Base-by-base conservation (phyloP, 371 early-diverging fungal genomes). In the Catenaria anguillulae region DNA sequence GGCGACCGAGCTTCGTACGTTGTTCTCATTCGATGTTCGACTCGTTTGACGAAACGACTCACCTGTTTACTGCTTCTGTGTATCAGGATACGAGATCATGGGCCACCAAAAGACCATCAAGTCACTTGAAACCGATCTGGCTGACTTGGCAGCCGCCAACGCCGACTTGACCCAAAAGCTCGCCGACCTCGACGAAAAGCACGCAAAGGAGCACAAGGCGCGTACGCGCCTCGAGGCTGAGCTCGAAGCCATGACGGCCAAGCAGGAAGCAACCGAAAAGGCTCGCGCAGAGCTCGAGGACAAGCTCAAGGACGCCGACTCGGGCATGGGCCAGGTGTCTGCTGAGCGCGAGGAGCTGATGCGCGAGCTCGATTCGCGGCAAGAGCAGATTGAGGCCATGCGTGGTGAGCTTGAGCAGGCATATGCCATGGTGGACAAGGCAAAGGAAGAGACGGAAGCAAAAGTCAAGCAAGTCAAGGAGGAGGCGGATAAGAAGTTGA, bases 61-160 rank as follows among this genome's bases (percentile, higher is more conserved):
- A n/a, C n/a, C n/a, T 4, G 37, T 13, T 13, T 37, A 8, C 8
- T 13, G 37, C 8, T 4, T 8, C 37, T 4, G 37, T 8, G 13
- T 4, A 37, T 4, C 29, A 50, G 43, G 43, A 1, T 58, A 58
- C 42, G 58, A 58, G 31, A 36, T 58, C 13, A 58, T 58, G 58
- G 58, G 58, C 58, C 42, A 40, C 36, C 33, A 58, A 12, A 58
- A 58, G 34, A 40, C 58, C 24, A 42, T 58, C 58, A 33, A 58
- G 43, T 58, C 58, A 15, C 42, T 58, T 15, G 43, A 36, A 21
- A 2, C 26, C 10, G 26, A 55, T 3, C 19, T 43, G 19, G 45
- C 45, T 12, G 52, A 26, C 29, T 6, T 29, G 29, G 15, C 26
- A 26, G 26, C 26, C 13, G 31, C 52, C 29, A 40, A 40, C 17